Evolutionary conservation across 2,329 filamentous ascomycete genomes (phyloP), one percentile per base, ranked within the genome.

Genomic region (Colletotrichum musae): DNA sequence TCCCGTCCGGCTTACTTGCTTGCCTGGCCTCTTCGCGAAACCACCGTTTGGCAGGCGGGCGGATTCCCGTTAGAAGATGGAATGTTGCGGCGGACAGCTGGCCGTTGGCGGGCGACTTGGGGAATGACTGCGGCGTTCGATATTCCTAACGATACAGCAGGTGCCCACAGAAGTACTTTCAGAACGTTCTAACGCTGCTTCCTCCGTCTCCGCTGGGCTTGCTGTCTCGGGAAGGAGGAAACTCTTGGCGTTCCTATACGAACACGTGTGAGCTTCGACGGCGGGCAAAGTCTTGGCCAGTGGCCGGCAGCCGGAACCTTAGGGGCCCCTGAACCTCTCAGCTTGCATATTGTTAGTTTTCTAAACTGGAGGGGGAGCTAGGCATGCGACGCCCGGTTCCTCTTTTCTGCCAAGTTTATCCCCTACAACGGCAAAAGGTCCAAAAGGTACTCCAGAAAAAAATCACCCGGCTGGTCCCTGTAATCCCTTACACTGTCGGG

Each of bases 161-260:
- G 7, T 36, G 32, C 7, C 32, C 10, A 36, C 32, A 10, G 3
- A 36, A 10, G 7, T 10, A 36, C 32, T 36, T 10, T 10, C 32
- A 36, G 4, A 36, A 36, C 21, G 21, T 36, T 36, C 32, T 10
- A 36, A 36, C 32, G 32, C 7, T 7, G 32, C 32, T 36, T 36
- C 32, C 32, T 36, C 32, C 32, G 32, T 36, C 32, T 36, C 32
- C 32, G 24, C 36, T n/a, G 32, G 18, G 18, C 18, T 36, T 18
- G 24, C 41, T 32, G 50, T 45, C 51, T 21, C 26, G 21, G 18
- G 58, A 52, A 45, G 60, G 26, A 52, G 58, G 18, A 24, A 36
- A 5, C 13, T 59, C 60, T 68, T 68, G 65, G 65, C 60, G 56
- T 58, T 64, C 32, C 41, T 45, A 58, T 61, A 58, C 47, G 60